These are phyloP conservation scores for Triticum turgidum DNA, from an alignment of 176 grass and related monocot genomes.

Conservation along the genomic window DNA sequence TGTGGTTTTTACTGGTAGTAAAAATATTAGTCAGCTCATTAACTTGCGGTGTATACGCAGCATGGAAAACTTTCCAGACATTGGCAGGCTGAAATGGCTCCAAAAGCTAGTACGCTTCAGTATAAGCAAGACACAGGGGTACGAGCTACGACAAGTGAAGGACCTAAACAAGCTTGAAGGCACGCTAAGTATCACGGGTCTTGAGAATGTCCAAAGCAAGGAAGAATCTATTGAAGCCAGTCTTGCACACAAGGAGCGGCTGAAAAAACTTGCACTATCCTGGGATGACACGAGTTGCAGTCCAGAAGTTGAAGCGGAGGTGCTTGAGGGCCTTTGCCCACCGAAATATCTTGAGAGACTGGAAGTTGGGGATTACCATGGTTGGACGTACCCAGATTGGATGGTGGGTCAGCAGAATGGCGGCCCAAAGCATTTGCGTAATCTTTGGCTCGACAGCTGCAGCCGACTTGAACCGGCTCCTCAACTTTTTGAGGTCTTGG, in stretches of 20 bases:
- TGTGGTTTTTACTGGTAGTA: neutral
- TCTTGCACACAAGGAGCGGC: neutral
- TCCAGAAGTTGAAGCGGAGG: neutral
- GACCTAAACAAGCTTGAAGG: slow-evolving; percentile 16
- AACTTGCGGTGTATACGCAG: neutral
- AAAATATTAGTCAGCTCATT: neutral
- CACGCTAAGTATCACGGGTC: neutral
- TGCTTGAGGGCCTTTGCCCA: neutral
- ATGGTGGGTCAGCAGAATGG: neutral
- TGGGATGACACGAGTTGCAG: neutral
- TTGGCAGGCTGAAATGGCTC: slow-evolving; percentile 12
- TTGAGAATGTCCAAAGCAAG: slow-evolving; percentile 17
- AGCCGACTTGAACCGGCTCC: neutral
- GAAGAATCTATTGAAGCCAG: slow-evolving; percentile 3
- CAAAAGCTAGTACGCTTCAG: neutral
- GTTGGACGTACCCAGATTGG: neutral
- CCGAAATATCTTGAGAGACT: neutral
- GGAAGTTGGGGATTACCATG: neutral
- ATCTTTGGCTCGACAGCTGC: neutral
- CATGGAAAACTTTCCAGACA: neutral
- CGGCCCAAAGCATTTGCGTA: no score
- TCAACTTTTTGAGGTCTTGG: no score
- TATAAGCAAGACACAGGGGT: neutral
- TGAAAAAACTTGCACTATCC: neutral
- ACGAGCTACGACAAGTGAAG: slow-evolving; percentile 33